Evolutionary conservation across 208 protist species (phyloP), one percentile per base, ranked within the genome.

Genomic region (Crithidia sp.): DNA sequence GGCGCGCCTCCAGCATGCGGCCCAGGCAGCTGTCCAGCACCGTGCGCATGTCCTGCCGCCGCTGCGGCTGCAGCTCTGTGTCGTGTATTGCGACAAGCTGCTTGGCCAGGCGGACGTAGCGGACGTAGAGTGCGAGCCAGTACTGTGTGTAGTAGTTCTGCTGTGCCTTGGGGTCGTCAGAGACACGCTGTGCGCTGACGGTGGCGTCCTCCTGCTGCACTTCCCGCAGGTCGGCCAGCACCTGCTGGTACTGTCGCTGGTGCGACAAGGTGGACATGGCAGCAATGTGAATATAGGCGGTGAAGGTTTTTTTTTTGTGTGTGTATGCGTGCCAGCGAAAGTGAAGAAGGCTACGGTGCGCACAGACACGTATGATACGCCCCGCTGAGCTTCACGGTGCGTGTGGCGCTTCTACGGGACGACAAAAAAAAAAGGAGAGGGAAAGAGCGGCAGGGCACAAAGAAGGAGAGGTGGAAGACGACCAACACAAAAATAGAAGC

Each of bases 31-130:
- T 85, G 77, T 98, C 92, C 7, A 99, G 85, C 39, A 98, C 65
- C 8, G 85, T 86, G 44, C 93, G 86, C 17, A 98, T 84, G 75
- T 98, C 97, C 16, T 83, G 66, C 0, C 96, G 84, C 71, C 98
- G 98, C 75, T 99, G 97, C 50, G 96, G 96, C 78, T 98, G 97
- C 61, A 98, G 74, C 54, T 94, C 87, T 39, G 91, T 91, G 76
- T 99, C 94, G 58, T 98, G 95, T 10, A 94, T 81, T 2, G 85
- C 63, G 17, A 90, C 78, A 1, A 99, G 88, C 50, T 92, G 89
- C 52, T 76, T 71, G 43, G 91, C 93, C 7, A 98, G 71, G 5
- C 87, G 87, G 4, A 98, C 65, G 81, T 99, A 99, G 49, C 88
- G 83, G 36, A 98, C 80, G 72, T 98, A 99, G 5, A 98, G 79